phyloP scores from a whole-genome alignment of 805 yeast genomes.

The Monosporozyma servazzii region DNA sequence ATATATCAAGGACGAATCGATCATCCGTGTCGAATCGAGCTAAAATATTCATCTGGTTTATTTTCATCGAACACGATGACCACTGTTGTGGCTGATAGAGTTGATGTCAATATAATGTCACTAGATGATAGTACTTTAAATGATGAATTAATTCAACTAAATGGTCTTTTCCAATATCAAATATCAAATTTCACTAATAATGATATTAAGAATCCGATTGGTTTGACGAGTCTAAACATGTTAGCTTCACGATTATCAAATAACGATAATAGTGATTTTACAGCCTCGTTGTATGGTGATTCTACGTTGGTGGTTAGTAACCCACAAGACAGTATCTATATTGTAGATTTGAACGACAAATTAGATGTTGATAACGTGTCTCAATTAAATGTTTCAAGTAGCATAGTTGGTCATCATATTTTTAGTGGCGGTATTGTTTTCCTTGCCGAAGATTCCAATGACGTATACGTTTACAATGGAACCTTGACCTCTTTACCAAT shows the following conservation, averaged over 20 bases:
- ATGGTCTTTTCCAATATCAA: slow-evolving; percentile 80
- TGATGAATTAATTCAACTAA: slow-evolving; percentile 34
- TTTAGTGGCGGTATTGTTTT: slow-evolving; percentile 32
- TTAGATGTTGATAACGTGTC: slow-evolving; percentile 10
- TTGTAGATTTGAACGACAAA: slow-evolving; percentile 21
- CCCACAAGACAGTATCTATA: slow-evolving; percentile 32
- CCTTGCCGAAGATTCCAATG: slow-evolving; percentile 7
- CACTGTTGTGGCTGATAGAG: slow-evolving; percentile 60
- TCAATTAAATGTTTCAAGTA: slow-evolving; percentile 11
- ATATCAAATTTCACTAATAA: slow-evolving; percentile 49
- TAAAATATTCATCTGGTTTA: slow-evolving; percentile 32
- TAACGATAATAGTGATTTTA: slow-evolving; percentile 15
- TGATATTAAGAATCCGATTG: slow-evolving; percentile 30
- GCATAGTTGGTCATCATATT: slow-evolving; percentile 11
- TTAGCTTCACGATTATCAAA: slow-evolving; percentile 11
- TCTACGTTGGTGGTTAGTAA: slow-evolving; percentile 47
- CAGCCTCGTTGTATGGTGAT: slow-evolving; percentile 28
- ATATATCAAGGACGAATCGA: slow-evolving; percentile 63
- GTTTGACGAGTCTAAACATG: slow-evolving; percentile 40
- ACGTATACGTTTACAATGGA: slow-evolving; percentile 18
- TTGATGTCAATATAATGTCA: slow-evolving; percentile 40
- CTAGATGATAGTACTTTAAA: slow-evolving; percentile 29
- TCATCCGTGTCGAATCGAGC: slow-evolving; percentile 37
- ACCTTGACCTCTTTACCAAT: slow-evolving; percentile 6
- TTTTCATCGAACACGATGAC: slow-evolving; percentile 23